phyloP scores from a whole-genome alignment of 169 alveolate genomes.

The Cryptosporidium bovis region DNA sequence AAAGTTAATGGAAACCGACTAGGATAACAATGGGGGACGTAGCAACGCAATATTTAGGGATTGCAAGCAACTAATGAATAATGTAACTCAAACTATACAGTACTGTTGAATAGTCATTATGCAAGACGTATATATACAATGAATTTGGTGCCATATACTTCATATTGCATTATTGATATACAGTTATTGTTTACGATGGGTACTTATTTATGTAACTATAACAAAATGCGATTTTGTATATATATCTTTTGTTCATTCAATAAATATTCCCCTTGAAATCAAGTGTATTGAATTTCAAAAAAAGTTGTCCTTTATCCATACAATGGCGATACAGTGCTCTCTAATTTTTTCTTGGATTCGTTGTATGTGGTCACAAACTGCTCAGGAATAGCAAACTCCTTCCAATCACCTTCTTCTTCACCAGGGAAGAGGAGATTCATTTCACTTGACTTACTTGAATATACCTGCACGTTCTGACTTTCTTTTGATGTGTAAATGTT shows the following conservation, averaged over 20 bases:
- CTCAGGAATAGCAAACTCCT: slow-evolving; percentile 77
- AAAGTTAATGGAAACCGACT: no score
- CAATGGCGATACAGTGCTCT: slow-evolving; percentile 52
- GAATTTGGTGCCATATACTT: no score
- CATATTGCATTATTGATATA: no score
- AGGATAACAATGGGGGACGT: no score
- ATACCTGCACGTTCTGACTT: slow-evolving; percentile 52
- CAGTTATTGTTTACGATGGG: no score
- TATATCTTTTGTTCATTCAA: neutral
- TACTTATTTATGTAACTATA: no score
- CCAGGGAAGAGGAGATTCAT: slow-evolving; percentile 76
- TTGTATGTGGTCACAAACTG: slow-evolving; percentile 68
- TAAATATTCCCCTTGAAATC: neutral
- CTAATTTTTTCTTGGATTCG: slow-evolving; percentile 52
- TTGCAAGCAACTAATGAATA: no score
- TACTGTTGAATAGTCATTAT: no score
- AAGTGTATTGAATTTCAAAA: neutral
- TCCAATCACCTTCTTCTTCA: slow-evolving; percentile 76
- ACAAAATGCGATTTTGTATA: no score
- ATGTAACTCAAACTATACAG: no score
- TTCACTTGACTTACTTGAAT: slow-evolving; percentile 76
- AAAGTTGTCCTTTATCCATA: slow-evolving; percentile 30
- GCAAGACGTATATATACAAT: no score
- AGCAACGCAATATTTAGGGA: no score
- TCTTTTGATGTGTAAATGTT: slow-evolving; percentile 66